These are phyloP conservation scores for Russula lepida DNA, from an alignment of 768 basidiomycete genomes.

Conservation along the genomic window DNA sequence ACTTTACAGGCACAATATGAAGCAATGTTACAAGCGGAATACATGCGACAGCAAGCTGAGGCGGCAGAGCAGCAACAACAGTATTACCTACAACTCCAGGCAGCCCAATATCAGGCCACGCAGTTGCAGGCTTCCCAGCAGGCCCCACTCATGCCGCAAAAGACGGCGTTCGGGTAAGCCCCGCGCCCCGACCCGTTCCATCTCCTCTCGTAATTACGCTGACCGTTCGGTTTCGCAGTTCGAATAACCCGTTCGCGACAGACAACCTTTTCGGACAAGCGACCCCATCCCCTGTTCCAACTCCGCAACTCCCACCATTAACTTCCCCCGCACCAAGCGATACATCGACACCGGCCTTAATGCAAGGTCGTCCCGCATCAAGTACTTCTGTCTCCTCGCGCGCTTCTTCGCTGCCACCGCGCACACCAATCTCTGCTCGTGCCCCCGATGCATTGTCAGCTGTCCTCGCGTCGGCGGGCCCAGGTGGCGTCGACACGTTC, in stretches of 20 bases:
- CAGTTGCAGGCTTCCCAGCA: not conserved
- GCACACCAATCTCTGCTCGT: slow-evolving; percentile 16
- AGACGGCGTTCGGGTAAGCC: slow-evolving; percentile 46
- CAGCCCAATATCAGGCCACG: slow-evolving; percentile 32
- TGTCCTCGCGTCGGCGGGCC: not conserved
- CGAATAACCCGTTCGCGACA: slow-evolving; percentile 20
- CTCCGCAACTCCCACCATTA: slow-evolving; percentile 27
- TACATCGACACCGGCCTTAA: slow-evolving; percentile 12
- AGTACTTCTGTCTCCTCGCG: slow-evolving; percentile 13
- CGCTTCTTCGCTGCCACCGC: slow-evolving; percentile 17
- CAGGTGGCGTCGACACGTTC: slow-evolving; percentile 18
- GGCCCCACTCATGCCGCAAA: slow-evolving; percentile 21
- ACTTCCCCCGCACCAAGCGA: slow-evolving; percentile 9
- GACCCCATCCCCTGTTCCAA: slow-evolving; percentile 29
- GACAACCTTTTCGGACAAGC: slow-evolving; percentile 68
- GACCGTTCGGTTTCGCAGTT: not conserved
- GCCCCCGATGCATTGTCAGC: slow-evolving; percentile 6
- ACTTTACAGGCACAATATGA: slow-evolving; percentile 58
- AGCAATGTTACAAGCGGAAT: slow-evolving; percentile 65
- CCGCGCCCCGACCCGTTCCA: not conserved
- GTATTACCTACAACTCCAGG: slow-evolving; percentile 43
- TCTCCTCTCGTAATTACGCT: not conserved
- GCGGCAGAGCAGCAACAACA: slow-evolving; percentile 31
- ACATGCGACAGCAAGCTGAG: slow-evolving; percentile 55
- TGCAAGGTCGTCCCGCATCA: slow-evolving; percentile 15